These are phyloP conservation scores for Elsinoe ampelina DNA, from an alignment of 2,329 filamentous ascomycete species.

Conservation along the genomic window DNA sequence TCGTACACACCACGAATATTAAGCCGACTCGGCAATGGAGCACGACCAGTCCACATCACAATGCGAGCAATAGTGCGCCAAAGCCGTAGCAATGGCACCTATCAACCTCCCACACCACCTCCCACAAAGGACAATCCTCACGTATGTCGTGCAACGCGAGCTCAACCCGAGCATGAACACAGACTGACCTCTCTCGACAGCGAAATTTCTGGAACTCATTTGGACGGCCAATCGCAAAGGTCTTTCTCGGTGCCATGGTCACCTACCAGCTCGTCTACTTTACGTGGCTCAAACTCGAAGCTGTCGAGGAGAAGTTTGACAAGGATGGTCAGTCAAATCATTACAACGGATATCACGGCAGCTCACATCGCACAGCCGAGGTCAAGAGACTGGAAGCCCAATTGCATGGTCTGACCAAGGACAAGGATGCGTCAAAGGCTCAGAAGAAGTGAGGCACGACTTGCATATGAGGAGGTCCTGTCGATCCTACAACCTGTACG, in stretches of 20 bases:
- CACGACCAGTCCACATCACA: no score
- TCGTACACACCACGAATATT: background rate
- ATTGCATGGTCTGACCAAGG: slow-evolving; percentile 11
- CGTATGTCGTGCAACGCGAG: slow-evolving; percentile 1
- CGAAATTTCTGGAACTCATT: slow-evolving; percentile 66
- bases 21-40: background rate
- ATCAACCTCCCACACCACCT: slow-evolving; percentile 11
- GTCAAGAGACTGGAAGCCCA: slow-evolving; percentile 4
- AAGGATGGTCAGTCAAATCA: slow-evolving; percentile 42
- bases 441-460: background rate
- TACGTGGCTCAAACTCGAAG: slow-evolving; percentile 64
- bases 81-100: slow-evolving; percentile 7
- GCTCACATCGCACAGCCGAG: background rate
- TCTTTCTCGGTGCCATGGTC: slow-evolving; percentile 63
- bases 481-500: background rate
- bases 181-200: slow-evolving; percentile 30
- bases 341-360: background rate
- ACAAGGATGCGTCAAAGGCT: background rate
- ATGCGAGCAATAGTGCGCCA: background rate
- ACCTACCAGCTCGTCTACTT: slow-evolving; percentile 72
- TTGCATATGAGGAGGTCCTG: background rate
- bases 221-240: slow-evolving; percentile 62
- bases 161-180: background rate
- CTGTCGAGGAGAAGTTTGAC: slow-evolving; percentile 55
- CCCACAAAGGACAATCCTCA: slow-evolving; percentile 7